These are phyloP conservation scores for Pseudogymnoascus sp. DNA, from an alignment of 2,329 filamentous ascomycete genomes.

Conservation along the genomic window DNA sequence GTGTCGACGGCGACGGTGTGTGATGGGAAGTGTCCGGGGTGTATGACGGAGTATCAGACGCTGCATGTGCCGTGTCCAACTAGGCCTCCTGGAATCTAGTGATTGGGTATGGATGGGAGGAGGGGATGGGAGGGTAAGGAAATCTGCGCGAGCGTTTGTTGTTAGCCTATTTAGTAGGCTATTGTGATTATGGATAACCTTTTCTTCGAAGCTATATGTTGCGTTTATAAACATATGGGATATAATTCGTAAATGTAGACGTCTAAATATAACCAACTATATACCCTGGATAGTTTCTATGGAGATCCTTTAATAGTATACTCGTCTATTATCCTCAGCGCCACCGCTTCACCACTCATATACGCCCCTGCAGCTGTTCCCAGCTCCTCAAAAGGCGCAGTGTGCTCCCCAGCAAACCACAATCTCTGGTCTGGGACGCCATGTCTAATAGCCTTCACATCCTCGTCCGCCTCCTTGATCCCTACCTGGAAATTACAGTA, in stretches of 20 bases:
- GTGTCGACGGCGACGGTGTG: background rate
- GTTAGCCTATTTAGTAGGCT: background rate
- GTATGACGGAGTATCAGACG: background rate
- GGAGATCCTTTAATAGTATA: constrained; percentile 35
- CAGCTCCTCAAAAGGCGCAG: constrained; percentile 78
- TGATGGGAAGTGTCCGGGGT: background rate
- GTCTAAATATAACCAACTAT: background rate
- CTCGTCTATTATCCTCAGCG: constrained; percentile 50
- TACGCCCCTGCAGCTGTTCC: constrained; percentile 88
- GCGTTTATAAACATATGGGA: background rate
- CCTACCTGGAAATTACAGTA: constrained; percentile 64
- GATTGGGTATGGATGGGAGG: background rate
- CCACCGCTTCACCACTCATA: constrained; percentile 80
- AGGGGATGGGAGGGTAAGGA: background rate
- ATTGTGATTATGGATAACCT: background rate
- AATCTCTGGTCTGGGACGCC: constrained; percentile 33
- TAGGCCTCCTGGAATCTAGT: background rate
- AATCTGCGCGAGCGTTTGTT: background rate
- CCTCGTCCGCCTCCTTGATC: constrained; percentile 46
- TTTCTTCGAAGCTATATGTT: background rate
- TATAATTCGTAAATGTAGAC: background rate
- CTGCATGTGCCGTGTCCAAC: background rate
- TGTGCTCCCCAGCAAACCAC: constrained; percentile 71
- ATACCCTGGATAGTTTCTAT: background rate
- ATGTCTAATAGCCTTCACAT: constrained; percentile 46